These are phyloP conservation scores for Leishmania turanica DNA, from an alignment of 208 protist species.

Conservation along the genomic window DNA sequence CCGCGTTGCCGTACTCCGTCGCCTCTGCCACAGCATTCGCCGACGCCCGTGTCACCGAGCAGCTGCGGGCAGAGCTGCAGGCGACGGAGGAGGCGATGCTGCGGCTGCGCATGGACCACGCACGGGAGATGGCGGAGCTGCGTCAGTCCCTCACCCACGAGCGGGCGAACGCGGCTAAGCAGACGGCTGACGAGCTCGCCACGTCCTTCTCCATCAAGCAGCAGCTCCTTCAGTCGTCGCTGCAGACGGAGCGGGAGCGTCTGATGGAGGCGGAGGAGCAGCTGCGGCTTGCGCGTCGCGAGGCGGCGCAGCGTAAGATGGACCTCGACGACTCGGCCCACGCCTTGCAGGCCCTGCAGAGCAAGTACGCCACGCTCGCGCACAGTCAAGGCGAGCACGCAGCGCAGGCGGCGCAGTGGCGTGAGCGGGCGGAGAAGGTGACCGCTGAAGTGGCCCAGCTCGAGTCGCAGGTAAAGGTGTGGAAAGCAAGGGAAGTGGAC, in stretches of 20 bases:
- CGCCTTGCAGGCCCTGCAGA: slow-evolving; percentile 15
- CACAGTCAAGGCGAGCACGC: slow-evolving; percentile 16
- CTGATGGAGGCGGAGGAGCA: slow-evolving; percentile 38
- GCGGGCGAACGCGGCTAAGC: slow-evolving; percentile 41
- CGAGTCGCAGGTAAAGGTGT: slow-evolving; percentile 25
- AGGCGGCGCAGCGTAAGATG: slow-evolving; percentile 19
- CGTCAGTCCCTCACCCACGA: slow-evolving; percentile 49
- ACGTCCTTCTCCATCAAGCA: slow-evolving; percentile 61
- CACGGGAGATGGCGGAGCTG: slow-evolving; percentile 49
- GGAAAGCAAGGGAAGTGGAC: slow-evolving; percentile 28
- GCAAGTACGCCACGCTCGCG: slow-evolving; percentile 5
- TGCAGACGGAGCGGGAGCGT: slow-evolving; percentile 58
- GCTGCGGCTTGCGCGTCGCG: slow-evolving; percentile 26
- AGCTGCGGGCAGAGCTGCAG: slow-evolving; percentile 42
- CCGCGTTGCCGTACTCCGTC: neutral
- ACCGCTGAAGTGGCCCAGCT: slow-evolving; percentile 21
- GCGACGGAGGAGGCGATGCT: slow-evolving; percentile 43
- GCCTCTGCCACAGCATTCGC: slow-evolving; percentile 2
- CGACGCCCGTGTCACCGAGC: slow-evolving; percentile 20
- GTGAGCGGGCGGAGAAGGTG: slow-evolving; percentile 20
- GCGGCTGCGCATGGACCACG: slow-evolving; percentile 50
- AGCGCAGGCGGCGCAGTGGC: slow-evolving; percentile 20
- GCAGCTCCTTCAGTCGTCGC: slow-evolving; percentile 44
- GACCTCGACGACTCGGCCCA: slow-evolving; percentile 21
- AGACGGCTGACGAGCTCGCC: slow-evolving; percentile 53